Evolutionary conservation across 2,329 filamentous ascomycete species (phyloP).

Genomic region (Phaeosphaeria sp.): DNA sequence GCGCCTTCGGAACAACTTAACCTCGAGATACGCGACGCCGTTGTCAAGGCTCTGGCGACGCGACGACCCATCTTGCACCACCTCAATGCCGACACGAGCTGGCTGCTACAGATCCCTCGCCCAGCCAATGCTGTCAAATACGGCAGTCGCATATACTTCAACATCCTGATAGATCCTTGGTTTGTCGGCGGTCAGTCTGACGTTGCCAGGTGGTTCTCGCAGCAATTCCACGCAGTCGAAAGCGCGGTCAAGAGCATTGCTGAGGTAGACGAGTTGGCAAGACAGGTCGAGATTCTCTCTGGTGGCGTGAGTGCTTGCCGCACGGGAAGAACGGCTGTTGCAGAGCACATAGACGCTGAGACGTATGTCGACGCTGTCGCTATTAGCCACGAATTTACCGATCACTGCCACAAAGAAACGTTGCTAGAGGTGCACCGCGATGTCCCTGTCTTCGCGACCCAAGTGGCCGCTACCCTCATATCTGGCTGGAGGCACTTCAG

Average conservation of each 20-base stretch:
- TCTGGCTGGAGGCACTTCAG: constrained; percentile 66
- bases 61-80: constrained; percentile 65
- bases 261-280: constrained; percentile 61
- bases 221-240: constrained; percentile 66
- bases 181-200: constrained; percentile 67
- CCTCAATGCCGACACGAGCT: constrained; percentile 71
- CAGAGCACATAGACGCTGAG: constrained; percentile 22
- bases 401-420: constrained; percentile 70
- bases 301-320: constrained; percentile 32
- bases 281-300: constrained; percentile 56
- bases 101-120: constrained; percentile 69
- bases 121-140: constrained; percentile 53
- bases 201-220: constrained; percentile 68
- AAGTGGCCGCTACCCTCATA: constrained; percentile 64
- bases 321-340: constrained; percentile 16
- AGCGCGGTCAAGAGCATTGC: constrained; percentile 62
- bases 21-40: constrained; percentile 50
- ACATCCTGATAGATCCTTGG: constrained; percentile 72
- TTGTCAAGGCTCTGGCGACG: constrained; percentile 49
- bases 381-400: constrained; percentile 71
- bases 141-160: constrained; percentile 62
- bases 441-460: constrained; percentile 66
- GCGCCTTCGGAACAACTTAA: constrained; percentile 50
- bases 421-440: constrained; percentile 60
- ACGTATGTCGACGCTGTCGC: constrained; percentile 64